Base-by-base conservation (phyloP, 345 rosid species). In the Ceriops decandra region DNA sequence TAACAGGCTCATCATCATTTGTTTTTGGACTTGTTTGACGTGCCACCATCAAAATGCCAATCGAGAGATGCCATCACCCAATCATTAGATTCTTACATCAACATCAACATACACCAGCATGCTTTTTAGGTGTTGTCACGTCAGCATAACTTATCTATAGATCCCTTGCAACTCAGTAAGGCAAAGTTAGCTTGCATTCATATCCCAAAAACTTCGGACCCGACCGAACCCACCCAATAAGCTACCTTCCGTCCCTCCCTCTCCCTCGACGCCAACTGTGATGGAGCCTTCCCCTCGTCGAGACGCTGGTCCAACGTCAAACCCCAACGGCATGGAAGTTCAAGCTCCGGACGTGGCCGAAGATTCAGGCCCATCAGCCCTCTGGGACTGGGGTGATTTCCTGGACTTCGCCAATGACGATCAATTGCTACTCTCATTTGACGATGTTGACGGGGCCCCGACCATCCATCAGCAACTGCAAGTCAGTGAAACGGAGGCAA, bases 311-410 rank as follows among this genome's bases (percentile, higher is more conserved):
- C 58, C 4, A 21, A 64, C 33, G 46, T 4, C 28, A 10, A 36
- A 67, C 16, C 36, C 19, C 9, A 24, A 20, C 32, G 31, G 35
- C 19, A 63, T 63, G 68, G 88, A 85, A 26, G 32, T 67, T 11
- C 85, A 84, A 7, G 15, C 27, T 24, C 70, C 81, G 6, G 69
- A 81, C 35, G 31, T 67, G 35, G 64, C 52, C 64, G 90, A 74
- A 42, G 90, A 76, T 26, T 84, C 81, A 30, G 52, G 77, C 5
- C 68, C 86, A n/a, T 74, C 91, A 56, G 62, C 90, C 51, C 69
- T 81, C 32, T 91, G 95, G 95, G 96, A 91, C 81, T 90, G 91
- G 91, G 84, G 78, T 60, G 91, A 95, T 76, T 85, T 91, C 68
- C 86, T 95, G 15, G 90, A 88, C 82, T 88, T 89, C 77, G 66